Evolutionary conservation across 176 grass and related monocot species (phyloP).

Genomic region (Aegilops longissima): DNA sequence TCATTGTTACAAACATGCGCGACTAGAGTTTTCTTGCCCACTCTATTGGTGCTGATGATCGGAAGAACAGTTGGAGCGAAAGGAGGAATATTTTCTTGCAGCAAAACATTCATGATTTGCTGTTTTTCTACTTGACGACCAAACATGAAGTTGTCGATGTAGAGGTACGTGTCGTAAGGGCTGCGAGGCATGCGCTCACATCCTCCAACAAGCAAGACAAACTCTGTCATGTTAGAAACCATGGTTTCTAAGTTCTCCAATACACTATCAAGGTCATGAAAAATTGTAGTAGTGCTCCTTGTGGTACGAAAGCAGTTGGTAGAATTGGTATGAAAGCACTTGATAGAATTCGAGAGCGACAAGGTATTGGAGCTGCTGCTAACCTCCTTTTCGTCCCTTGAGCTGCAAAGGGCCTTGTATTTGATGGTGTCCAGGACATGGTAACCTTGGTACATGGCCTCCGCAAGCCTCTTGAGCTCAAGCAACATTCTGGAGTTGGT

Average conservation of each 20-base stretch:
- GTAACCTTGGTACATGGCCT: slow-evolving; percentile 31
- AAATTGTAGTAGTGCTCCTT: background rate
- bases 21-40: background rate
- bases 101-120: background rate
- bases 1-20: background rate
- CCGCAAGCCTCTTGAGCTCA: slow-evolving; percentile 20
- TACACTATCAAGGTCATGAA: background rate
- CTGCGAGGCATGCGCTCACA: background rate
- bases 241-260: background rate
- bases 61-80: slow-evolving; percentile 2
- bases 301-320: background rate
- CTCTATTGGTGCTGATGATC: background rate
- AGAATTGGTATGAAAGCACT: too few relatives aligned
- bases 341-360: background rate
- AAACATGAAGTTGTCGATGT: slow-evolving; percentile 13
- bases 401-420: background rate
- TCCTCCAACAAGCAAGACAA: background rate
- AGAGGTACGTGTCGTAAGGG: slow-evolving; percentile 22
- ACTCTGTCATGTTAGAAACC: background rate
- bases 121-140: background rate
- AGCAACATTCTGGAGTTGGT: slow-evolving; percentile 32
- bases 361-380: background rate
- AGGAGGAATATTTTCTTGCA: background rate
- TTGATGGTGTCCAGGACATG: slow-evolving; percentile 19
- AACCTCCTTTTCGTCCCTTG: background rate